A percentile compares a stretch with the other conserved stretches of the same genome.
Evolutionary conservation across 148 eudicot genomes (phyloP).

Genomic region (Amaranthus hypochondriacus): DNA sequence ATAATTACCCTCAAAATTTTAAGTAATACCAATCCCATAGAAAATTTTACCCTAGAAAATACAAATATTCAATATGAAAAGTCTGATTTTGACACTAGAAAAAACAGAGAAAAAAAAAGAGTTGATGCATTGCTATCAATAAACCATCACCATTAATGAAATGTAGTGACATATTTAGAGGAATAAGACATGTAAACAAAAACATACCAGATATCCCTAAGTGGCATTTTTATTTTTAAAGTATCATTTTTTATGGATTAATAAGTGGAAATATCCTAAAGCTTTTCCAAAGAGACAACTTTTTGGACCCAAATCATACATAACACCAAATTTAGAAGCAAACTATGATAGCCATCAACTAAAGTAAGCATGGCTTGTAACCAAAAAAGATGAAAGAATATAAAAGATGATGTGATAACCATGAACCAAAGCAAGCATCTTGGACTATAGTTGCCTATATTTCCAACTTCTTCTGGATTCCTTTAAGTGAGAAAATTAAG

Average conservation of each 20-base stretch:
- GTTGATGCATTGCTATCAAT: constrained; percentile 13
- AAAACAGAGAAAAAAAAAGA: not conserved
- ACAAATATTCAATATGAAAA: not conserved
- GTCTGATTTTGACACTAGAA: constrained; percentile 10
- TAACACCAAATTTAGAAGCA: constrained; percentile 6
- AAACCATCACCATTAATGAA: constrained; percentile 4
- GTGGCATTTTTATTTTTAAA: constrained; percentile 2
- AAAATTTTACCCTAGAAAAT: not conserved
- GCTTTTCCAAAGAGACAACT: not conserved
- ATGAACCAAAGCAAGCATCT: constrained; percentile 8
- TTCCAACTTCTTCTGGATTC: not conserved
- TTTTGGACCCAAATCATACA: constrained; percentile 12
- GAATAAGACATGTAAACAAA: constrained; percentile 25
- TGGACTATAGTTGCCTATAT: not conserved
- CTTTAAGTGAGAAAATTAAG: not conserved
- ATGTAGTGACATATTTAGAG: constrained; percentile 15
- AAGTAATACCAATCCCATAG: no score
- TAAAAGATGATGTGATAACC: not conserved
- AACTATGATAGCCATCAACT: not conserved
- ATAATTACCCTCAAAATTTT: no score
- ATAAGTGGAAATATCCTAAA: not conserved
- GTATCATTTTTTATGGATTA: constrained; percentile 11
- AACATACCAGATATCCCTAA: constrained; percentile 3
- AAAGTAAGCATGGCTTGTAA: constrained; percentile 15
- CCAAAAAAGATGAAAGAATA: constrained; percentile 10